Conservation (phyloP, 2,329 filamentous ascomycete species). For the Arthrobotrys musiformis region DNA sequence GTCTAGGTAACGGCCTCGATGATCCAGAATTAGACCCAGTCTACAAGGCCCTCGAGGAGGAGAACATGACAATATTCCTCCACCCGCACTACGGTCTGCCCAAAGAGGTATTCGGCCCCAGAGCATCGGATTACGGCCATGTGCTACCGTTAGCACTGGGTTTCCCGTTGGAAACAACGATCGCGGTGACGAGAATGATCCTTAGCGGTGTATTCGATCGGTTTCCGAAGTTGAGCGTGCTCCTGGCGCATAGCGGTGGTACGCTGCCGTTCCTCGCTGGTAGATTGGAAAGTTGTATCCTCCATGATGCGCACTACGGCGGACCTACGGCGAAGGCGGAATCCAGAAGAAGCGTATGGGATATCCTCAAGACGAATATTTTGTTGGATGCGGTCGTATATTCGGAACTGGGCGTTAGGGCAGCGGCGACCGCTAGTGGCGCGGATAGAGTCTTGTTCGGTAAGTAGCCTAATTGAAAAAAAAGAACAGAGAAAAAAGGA, state of each 20-base stretch:
- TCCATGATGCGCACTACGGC: constrained; percentile 81
- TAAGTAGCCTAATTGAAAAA: constrained; percentile 59
- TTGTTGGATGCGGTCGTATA: constrained; percentile 90
- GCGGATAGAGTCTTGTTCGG: constrained; percentile 79
- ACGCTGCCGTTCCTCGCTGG: constrained; percentile 89
- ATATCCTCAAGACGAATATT: constrained; percentile 77
- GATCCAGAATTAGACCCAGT: constrained; percentile 78
- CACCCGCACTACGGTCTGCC: constrained; percentile 94
- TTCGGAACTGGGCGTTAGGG: constrained; percentile 76
- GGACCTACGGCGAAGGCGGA: constrained; percentile 59
- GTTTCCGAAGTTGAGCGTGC: constrained; percentile 74
- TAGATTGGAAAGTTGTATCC: constrained; percentile 85
- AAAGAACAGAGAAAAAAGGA: background rate
- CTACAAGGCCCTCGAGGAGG: constrained; percentile 74
- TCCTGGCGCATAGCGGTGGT: constrained; percentile 88
- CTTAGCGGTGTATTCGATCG: constrained; percentile 86
- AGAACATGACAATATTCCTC: constrained; percentile 77
- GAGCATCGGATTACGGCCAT: constrained; percentile 80
- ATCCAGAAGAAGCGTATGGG: constrained; percentile 70
- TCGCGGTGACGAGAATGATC: constrained; percentile 87
- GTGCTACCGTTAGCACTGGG: constrained; percentile 86
- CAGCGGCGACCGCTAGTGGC: constrained; percentile 75
- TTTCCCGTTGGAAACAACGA: constrained; percentile 85
- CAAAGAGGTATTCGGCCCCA: constrained; percentile 79
- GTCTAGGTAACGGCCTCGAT: constrained; percentile 81